These are phyloP conservation scores for Gnomoniopsis sp. DNA, from an alignment of 2,329 filamentous ascomycete genomes.

Conservation along the genomic window DNA sequence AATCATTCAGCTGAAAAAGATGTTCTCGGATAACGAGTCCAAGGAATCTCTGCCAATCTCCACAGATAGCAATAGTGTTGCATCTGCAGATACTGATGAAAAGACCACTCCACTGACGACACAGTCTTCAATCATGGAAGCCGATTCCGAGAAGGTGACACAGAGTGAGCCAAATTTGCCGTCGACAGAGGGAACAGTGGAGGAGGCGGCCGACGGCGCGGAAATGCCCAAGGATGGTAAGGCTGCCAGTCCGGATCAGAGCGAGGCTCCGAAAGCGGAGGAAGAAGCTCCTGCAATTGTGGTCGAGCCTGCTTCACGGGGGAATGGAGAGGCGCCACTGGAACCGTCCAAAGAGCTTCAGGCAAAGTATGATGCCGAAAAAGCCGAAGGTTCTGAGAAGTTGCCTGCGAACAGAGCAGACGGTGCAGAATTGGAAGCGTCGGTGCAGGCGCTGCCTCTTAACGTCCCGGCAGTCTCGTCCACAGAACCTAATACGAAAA, in stretches of 20 bases:
- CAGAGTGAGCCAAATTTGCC: slow-evolving; percentile 14
- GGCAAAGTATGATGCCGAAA: neutral
- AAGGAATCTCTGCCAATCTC: slow-evolving; percentile 69
- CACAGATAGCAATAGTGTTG: slow-evolving; percentile 25
- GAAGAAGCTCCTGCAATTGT: neutral
- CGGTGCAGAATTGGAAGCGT: neutral
- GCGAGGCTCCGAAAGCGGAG: neutral
- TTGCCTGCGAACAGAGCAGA: neutral
- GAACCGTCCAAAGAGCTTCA: neutral
- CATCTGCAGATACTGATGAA: slow-evolving; percentile 40
- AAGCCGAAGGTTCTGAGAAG: neutral
- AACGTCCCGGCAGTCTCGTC: neutral
- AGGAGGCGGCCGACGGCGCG: slow-evolving; percentile 11
- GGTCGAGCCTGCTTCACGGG: neutral
- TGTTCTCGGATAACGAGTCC: slow-evolving; percentile 89
- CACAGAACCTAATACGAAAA: neutral
- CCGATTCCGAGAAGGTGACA: slow-evolving; percentile 6
- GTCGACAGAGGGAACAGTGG: slow-evolving; percentile 19
- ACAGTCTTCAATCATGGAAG: slow-evolving; percentile 20
- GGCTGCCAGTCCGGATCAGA: neutral
- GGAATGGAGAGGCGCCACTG: neutral
- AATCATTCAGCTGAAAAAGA: slow-evolving; percentile 86
- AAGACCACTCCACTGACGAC: slow-evolving; percentile 40
- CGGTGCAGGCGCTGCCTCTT: neutral
- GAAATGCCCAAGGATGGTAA: neutral